Percentiles rank a stretch among this genome's conserved stretches.
Conservation (phyloP, 2,329 filamentous ascomycete species). For the Colletotrichum zoysiae region DNA sequence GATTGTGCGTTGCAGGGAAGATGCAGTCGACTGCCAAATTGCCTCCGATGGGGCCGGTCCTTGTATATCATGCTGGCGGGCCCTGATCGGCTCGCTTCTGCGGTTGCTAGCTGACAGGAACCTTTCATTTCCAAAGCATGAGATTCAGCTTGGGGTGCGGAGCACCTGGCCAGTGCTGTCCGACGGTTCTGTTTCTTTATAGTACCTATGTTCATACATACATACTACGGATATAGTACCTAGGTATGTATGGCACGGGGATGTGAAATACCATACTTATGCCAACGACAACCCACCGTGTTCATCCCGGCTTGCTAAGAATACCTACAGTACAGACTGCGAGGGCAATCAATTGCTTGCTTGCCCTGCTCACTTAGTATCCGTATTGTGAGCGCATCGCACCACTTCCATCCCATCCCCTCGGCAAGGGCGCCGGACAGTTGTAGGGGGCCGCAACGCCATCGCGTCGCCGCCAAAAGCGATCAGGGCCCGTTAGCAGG, state of each 20-base stretch:
- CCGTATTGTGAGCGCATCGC: conserved; percentile 24
- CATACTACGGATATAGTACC: no score
- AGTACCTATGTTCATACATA: no score
- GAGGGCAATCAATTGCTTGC: conserved; percentile 15
- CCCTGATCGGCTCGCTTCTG: conserved; percentile 1
- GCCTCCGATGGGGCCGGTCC: conserved; percentile 14
- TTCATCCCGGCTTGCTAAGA: conserved; percentile 1
- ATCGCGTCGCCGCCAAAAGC: conserved; percentile 28
- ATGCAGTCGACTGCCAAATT: conserved; percentile 24
- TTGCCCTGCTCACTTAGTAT: conserved; percentile 15
- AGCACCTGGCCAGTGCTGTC: conserved; percentile 12
- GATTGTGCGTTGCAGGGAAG: conserved; percentile 23
- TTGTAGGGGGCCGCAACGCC: conserved; percentile 36
- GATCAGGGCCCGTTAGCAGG: conserved; percentile 34
- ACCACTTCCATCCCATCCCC: conserved; percentile 12
- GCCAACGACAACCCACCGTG: background rate
- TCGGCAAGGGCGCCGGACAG: conserved; percentile 38
- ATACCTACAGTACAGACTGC: background rate
- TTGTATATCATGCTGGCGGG: conserved; percentile 34
- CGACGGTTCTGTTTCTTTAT: conserved; percentile 1
- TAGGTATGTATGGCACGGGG: background rate
- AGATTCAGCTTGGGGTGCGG: conserved; percentile 26
- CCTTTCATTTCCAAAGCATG: conserved; percentile 40
- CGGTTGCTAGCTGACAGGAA: conserved; percentile 21
- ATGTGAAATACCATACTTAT: background rate